Conservation (phyloP, 2,329 filamentous ascomycete genomes). For the Xenoacremonium recifei region DNA sequence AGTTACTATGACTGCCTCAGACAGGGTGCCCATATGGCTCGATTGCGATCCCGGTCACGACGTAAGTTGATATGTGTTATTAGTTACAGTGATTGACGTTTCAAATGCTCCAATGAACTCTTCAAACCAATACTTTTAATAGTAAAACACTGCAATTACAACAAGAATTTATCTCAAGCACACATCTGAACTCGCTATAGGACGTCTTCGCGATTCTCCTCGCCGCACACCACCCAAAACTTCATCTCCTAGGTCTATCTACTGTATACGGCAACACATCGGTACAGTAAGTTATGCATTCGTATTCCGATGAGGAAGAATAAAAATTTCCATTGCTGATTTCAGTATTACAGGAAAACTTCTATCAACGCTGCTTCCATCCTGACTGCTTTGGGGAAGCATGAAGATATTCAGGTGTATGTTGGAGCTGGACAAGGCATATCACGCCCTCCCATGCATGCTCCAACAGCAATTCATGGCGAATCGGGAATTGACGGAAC, state of each 20-base stretch:
- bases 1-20: too few relatives aligned
- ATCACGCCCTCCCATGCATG: conserved; percentile 70
- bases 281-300: conserved; percentile 59
- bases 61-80: conserved; percentile 43
- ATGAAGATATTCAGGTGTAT: conserved; percentile 70
- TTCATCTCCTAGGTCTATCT: conserved; percentile 81
- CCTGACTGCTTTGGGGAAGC: conserved; percentile 76
- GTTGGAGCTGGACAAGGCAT: conserved; percentile 73
- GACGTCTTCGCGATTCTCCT: conserved; percentile 93
- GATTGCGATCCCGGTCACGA: conserved; percentile 66
- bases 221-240: conserved; percentile 74
- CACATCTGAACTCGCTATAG: conserved; percentile 48
- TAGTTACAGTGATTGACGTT: too few relatives aligned
- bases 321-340: conserved; percentile 5
- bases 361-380: conserved; percentile 83
- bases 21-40: conserved; percentile 54
- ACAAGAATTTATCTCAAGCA: too few relatives aligned
- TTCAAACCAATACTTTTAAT: too few relatives aligned
- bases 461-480: conserved; percentile 80
- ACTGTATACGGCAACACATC: conserved; percentile 94
- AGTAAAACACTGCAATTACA: too few relatives aligned
- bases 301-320: not conserved
- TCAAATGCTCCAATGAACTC: too few relatives aligned
- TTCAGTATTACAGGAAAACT: conserved; percentile 68
- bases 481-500: conserved; percentile 88